These are phyloP conservation scores for Trametes elegans DNA, from an alignment of 768 basidiomycete species.

Conservation along the genomic window DNA sequence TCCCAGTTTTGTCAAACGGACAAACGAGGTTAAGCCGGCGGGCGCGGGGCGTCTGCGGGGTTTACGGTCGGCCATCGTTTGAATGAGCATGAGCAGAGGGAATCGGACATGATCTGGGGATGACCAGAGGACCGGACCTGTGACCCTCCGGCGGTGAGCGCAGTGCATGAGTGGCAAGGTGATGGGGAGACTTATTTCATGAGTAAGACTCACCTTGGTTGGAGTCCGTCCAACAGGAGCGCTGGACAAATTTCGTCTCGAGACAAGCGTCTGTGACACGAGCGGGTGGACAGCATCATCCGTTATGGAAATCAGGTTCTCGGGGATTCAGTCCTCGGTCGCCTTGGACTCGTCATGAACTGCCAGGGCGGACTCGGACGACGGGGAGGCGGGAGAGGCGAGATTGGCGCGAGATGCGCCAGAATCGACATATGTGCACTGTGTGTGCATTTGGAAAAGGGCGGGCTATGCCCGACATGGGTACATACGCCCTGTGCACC, in stretches of 20 bases:
- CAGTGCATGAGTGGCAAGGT: constrained; percentile 1
- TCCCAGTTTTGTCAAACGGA: constrained; percentile 11
- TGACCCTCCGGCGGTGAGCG: constrained; percentile 7
- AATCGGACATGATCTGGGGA: constrained; percentile 15
- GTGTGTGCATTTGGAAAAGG: neutral
- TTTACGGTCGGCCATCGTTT: constrained; percentile 7
- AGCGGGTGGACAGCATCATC: constrained; percentile 14
- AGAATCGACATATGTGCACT: no score
- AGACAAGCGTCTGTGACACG: neutral
- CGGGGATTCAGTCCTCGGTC: constrained; percentile 1
- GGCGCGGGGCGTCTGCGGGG: constrained; percentile 9
- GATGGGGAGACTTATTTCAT: constrained; percentile 2
- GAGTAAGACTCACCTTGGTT: constrained; percentile 14
- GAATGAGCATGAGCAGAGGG: constrained; percentile 4
- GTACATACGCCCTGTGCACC: neutral
- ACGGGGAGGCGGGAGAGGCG: no score
- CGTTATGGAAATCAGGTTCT: constrained; percentile 12
- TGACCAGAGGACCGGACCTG: constrained; percentile 5
- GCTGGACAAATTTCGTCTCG: constrained; percentile 7
- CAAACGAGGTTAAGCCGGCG: constrained; percentile 2
- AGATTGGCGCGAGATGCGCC: no score
- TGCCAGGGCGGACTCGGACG: neutral
- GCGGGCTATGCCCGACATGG: constrained; percentile 8
- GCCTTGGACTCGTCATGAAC: neutral
- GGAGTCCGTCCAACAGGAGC: constrained; percentile 5